phyloP scores from a whole-genome alignment of 257 asterid genomes.

The Nicotiana knightiana region DNA sequence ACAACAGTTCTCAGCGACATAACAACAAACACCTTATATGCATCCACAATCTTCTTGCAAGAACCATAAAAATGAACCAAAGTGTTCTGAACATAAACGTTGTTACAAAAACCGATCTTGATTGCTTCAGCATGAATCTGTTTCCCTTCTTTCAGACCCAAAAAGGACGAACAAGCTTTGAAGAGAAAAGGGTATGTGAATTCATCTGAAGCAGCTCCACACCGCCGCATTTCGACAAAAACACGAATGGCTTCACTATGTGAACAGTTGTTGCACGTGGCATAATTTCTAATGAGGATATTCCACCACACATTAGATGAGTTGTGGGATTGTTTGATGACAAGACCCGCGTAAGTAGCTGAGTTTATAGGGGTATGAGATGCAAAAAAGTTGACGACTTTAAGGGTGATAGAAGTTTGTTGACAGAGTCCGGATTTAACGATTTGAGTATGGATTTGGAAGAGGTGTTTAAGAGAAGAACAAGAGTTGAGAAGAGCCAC shows the following conservation, averaged over 20 bases:
- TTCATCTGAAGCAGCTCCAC: constrained; percentile 43
- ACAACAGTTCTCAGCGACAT: constrained; percentile 52
- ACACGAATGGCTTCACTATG: constrained; percentile 34
- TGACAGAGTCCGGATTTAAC: constrained; percentile 24
- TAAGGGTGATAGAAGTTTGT: constrained; percentile 18
- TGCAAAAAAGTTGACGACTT: constrained; percentile 37
- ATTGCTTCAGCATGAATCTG: constrained; percentile 59
- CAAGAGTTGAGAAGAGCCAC: constrained; percentile 24
- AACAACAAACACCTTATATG: constrained; percentile 53
- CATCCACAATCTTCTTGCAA: constrained; percentile 43
- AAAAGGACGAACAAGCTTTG: constrained; percentile 51
- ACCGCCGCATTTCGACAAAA: constrained; percentile 50
- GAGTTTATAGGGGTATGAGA: constrained; percentile 15
- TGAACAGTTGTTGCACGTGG: constrained; percentile 23
- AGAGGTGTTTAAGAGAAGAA: constrained; percentile 27
- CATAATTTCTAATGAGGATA: constrained; percentile 44
- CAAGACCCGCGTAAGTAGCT: constrained; percentile 25
- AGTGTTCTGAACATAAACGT: constrained; percentile 64
- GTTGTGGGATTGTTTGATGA: constrained; percentile 17
- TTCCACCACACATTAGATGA: constrained; percentile 28
- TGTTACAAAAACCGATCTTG: constrained; percentile 47
- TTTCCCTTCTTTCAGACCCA: constrained; percentile 45
- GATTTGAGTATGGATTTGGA: constrained; percentile 41
- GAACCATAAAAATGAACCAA: constrained; percentile 49
- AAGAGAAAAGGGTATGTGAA: constrained; percentile 62